phyloP scores from a whole-genome alignment of 169 alveolate species.

The Babesia gibsoni region DNA sequence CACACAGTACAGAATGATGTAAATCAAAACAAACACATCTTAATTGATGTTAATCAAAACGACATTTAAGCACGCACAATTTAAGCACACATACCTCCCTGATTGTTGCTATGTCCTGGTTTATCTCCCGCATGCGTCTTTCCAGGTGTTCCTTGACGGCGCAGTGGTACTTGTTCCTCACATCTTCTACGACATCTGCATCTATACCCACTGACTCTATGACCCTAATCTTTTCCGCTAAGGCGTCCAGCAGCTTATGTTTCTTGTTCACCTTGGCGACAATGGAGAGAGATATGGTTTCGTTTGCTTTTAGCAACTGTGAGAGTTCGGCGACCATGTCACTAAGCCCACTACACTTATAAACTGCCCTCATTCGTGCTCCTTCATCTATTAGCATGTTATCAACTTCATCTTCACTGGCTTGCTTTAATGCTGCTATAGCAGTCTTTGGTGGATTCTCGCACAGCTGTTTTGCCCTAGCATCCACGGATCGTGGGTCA shows the following conservation, averaged over 20 bases:
- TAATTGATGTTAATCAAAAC: no score
- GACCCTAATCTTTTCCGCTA: neutral
- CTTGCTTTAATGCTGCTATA: neutral
- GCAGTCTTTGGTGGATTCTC: neutral
- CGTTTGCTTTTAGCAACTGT: neutral
- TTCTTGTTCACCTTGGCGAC: slow-evolving; percentile 6
- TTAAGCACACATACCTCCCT: neutral
- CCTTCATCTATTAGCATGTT: slow-evolving; percentile 5
- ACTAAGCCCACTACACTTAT: neutral
- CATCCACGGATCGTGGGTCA: neutral
- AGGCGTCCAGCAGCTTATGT: slow-evolving; percentile 16
- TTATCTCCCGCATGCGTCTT: neutral
- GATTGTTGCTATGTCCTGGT: neutral
- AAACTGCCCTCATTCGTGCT: neutral
- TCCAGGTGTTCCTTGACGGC: neutral
- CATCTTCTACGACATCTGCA: neutral
- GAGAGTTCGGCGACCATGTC: neutral
- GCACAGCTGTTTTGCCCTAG: neutral
- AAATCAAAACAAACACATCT: no score
- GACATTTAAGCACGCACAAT: no score
- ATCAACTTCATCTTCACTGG: neutral
- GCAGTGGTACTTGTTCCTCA: neutral
- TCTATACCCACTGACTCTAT: neutral
- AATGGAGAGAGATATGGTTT: neutral
- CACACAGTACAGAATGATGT: no score